These are phyloP conservation scores for Saccharomycopsis fermentans DNA, from an alignment of 805 yeast genomes.

Conservation along the genomic window DNA sequence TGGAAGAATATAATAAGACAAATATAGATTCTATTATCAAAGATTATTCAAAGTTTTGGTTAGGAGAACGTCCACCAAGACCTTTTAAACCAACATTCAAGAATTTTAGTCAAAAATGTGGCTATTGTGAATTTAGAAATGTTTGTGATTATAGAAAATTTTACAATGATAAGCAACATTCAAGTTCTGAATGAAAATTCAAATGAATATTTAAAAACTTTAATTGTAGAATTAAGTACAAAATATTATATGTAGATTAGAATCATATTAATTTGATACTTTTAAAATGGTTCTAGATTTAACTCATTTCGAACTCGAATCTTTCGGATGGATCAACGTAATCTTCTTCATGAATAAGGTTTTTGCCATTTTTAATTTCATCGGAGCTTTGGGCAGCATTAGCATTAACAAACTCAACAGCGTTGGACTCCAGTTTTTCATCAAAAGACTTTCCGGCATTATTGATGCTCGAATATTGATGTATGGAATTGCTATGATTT, in stretches of 20 bases:
- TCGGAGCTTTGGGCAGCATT: neutral
- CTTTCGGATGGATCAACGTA: conserved; percentile 4
- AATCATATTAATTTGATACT: neutral
- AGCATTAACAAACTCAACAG: neutral
- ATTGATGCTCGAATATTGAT: neutral
- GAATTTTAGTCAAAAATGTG: conserved; percentile 36
- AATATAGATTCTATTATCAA: conserved; percentile 25
- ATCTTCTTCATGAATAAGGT: neutral
- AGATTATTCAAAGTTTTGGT: conserved; percentile 42
- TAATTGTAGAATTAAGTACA: too few species aligned
- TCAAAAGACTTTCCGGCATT: neutral
- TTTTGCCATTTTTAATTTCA: too few species aligned
- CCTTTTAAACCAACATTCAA: conserved; percentile 29
- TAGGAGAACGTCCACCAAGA: conserved; percentile 42
- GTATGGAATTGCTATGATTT: neutral
- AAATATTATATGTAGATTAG: neutral
- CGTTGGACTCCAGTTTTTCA: neutral
- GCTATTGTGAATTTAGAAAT: conserved; percentile 41
- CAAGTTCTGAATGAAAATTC: neutral
- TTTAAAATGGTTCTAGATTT: too few species aligned
- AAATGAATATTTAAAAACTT: neutral
- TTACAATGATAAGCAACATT: neutral
- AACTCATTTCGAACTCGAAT: conserved; percentile 1
- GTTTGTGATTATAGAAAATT: conserved; percentile 33
- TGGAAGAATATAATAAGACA: conserved; percentile 30